Percentiles rank a stretch among this genome's conserved stretches.
Evolutionary conservation across 2,329 filamentous ascomycete genomes (phyloP).

Genomic region (Alternaria tenuissima): DNA sequence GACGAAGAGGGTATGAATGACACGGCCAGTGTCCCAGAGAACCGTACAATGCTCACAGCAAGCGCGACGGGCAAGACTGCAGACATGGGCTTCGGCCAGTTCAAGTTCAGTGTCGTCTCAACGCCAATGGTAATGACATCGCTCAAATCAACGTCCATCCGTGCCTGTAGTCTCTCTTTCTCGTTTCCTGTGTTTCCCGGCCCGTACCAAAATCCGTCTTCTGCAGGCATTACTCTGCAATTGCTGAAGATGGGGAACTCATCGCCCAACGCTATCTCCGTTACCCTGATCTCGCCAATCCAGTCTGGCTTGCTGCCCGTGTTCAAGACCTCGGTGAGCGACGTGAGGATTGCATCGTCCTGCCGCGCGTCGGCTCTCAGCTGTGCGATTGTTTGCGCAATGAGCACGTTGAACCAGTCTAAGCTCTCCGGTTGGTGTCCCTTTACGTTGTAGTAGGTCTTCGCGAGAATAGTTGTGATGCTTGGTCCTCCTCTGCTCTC

Average conservation of each 20-base stretch:
- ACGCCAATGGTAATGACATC: slow-evolving; percentile 95
- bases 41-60: slow-evolving; percentile 89
- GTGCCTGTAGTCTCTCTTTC: slow-evolving; percentile 83
- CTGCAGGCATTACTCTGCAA: slow-evolving; percentile 91
- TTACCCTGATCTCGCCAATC: slow-evolving; percentile 91
- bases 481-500: slow-evolving; percentile 69
- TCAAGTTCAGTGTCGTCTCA: slow-evolving; percentile 92
- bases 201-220: slow-evolving; percentile 68
- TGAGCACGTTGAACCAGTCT: slow-evolving; percentile 98
- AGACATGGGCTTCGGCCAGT: slow-evolving; percentile 89
- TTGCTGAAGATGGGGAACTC: slow-evolving; percentile 99
- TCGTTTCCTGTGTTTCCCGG: slow-evolving; percentile 60
- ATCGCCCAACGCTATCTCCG: slow-evolving; percentile 91
- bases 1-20: slow-evolving; percentile 80
- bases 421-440: slow-evolving; percentile 95
- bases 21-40: slow-evolving; percentile 92
- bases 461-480: slow-evolving; percentile 91
- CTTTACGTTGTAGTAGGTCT: slow-evolving; percentile 97
- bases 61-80: slow-evolving; percentile 92
- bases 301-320: slow-evolving; percentile 88
- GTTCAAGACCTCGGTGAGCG: slow-evolving; percentile 85
- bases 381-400: slow-evolving; percentile 96
- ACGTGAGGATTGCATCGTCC: slow-evolving; percentile 87
- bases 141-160: slow-evolving; percentile 96
- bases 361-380: slow-evolving; percentile 91